A percentile compares a stretch with the other conserved stretches of the same genome.
phyloP scores from a whole-genome alignment of 306 rosid species.

The Glycine latifolia region DNA sequence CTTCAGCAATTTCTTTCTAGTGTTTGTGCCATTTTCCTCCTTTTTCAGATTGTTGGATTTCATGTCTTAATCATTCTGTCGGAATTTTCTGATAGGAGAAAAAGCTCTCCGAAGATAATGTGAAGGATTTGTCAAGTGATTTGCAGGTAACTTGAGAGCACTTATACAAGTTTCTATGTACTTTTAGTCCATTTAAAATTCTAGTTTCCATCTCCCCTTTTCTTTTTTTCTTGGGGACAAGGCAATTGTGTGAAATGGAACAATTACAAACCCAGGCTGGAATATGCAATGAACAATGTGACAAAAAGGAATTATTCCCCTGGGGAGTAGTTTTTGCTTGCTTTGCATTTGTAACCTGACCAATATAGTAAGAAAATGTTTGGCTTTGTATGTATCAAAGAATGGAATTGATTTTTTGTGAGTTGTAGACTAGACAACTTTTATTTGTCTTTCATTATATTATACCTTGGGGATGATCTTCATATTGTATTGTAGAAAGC shows the following conservation, averaged over 20 bases:
- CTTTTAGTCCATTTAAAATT: conserved; percentile 11
- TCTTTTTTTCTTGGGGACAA: neutral
- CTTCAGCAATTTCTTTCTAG: conserved; percentile 31
- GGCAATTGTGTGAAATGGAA: conserved; percentile 29
- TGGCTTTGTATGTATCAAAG: conserved; percentile 19
- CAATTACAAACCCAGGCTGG: conserved; percentile 2
- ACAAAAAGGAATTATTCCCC: neutral
- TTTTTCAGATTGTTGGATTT: conserved; percentile 33
- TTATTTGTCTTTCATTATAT: conserved; percentile 1
- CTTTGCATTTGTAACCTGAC: conserved; percentile 31
- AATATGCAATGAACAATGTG: neutral
- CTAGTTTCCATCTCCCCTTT: conserved; percentile 1
- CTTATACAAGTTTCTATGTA: neutral
- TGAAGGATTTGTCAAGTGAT: conserved; percentile 85
- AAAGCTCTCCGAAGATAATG: conserved; percentile 89
- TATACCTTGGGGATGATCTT: conserved; percentile 25
- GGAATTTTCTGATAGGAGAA: conserved; percentile 66
- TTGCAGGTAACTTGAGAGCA: conserved; percentile 76
- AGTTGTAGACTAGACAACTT: neutral
- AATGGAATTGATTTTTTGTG: neutral
- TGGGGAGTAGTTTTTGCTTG: neutral
- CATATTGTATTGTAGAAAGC: conserved; percentile 4
- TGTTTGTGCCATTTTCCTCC: conserved; percentile 15
- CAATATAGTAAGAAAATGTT: conserved; percentile 7
- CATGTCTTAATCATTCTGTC: conserved; percentile 32